A percentile compares a stretch with the other conserved stretches of the same genome.
Conservation (phyloP, 371 early-diverging fungal genomes). For the Fennellomyces sp. region DNA sequence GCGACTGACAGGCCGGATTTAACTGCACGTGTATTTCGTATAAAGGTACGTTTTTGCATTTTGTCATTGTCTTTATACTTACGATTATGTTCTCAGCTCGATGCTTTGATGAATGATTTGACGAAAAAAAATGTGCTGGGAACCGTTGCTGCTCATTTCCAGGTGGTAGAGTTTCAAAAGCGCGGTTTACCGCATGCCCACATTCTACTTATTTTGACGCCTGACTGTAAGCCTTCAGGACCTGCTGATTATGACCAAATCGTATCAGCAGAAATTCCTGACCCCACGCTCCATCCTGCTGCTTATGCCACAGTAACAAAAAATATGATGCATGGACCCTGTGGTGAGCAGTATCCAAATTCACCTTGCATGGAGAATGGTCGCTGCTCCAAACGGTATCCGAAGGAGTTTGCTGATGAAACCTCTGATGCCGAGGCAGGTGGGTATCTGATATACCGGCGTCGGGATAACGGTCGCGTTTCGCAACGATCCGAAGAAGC, state of each 20-base stretch:
- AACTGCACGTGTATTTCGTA: background rate
- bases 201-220: conserved; percentile 29
- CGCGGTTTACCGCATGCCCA: conserved; percentile 32
- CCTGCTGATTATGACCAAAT: conserved; percentile 25
- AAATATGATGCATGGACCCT: conserved; percentile 39
- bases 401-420: background rate
- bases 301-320: too few species aligned
- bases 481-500: background rate
- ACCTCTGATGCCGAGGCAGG: background rate
- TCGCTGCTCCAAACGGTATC: too few species aligned
- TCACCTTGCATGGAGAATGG: background rate
- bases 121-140: background rate
- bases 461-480: background rate
- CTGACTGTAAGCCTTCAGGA: conserved; percentile 11
- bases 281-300: conserved; percentile 30
- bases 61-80: too few species aligned
- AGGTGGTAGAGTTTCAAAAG: conserved; percentile 24
- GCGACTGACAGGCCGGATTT: background rate
- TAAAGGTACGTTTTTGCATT: background rate
- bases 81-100: too few species aligned
- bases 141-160: background rate
- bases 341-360: conserved; percentile 13
- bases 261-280: conserved; percentile 35
- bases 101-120: background rate
- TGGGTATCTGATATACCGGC: background rate